Conservation (phyloP, 2,329 filamentous ascomycete species). For the Phyllosticta citribraziliensis region DNA sequence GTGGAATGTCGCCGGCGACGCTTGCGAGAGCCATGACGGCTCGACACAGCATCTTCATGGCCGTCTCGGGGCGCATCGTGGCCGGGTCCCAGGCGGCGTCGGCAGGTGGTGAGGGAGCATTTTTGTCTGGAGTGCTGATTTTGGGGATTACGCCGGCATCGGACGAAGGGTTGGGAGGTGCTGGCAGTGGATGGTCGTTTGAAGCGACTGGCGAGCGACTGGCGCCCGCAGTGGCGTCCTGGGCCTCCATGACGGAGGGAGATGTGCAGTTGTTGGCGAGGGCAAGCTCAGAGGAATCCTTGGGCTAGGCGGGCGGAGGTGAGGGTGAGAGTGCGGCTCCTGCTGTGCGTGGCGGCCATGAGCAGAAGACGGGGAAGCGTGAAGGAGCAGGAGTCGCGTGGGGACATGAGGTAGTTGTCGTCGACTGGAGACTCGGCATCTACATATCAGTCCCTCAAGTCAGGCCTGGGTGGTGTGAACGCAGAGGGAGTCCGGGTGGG, state of each 20-base stretch:
- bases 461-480: constrained; percentile 8
- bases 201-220: background rate
- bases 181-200: constrained; percentile 14
- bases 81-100: constrained; percentile 57
- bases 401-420: constrained; percentile 1
- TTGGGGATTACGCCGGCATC: constrained; percentile 31
- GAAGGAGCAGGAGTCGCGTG: constrained; percentile 5
- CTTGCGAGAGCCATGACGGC: constrained; percentile 51
- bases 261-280: background rate
- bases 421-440: no score
- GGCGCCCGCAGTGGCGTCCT: background rate
- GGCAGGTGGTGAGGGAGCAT: constrained; percentile 29
- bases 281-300: no score
- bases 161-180: constrained; percentile 30
- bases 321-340: background rate
- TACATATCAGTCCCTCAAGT: background rate
- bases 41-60: constrained; percentile 68
- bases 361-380: constrained; percentile 5
- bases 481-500: background rate
- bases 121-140: constrained; percentile 22
- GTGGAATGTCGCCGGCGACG: constrained; percentile 67
- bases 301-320: no score
- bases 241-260: background rate
- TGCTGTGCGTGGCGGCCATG: constrained; percentile 6
- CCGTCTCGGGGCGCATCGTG: constrained; percentile 59